Base-by-base conservation (phyloP, 176 grass and related monocot species). In the Saccharum officinarum region DNA sequence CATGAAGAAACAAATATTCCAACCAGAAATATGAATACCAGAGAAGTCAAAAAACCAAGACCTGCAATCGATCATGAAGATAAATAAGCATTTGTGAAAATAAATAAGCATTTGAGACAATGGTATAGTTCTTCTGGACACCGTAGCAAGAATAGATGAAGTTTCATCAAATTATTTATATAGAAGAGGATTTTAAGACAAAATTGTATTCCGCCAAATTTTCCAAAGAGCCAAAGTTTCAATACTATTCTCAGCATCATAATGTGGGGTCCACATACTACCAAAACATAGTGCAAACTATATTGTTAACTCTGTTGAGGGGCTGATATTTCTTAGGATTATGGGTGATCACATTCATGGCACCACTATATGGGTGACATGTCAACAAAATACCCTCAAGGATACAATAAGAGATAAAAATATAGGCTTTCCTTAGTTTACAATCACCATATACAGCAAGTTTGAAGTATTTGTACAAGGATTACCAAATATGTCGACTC, bases 1-100 rank as follows among this genome's bases (percentile, higher is more conserved):
- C 97, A 99, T 70, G 97, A 99, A 37, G 97, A 99, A 87, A 94
- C 97, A 97, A 99, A 99, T 91, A 99, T 94, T 69, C 97, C 97
- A 87, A 94, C 88, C 64, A 99, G 84, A 90, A 99, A 94, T 77
- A 99, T 93, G 79, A 99, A 99, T 77, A 94, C 79, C 86, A 99
- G 79, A 86, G 97, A 99, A 65, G 97, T 99, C 47, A 99, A 81
- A 86, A 99, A 99, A 82, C 97, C 97, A 88, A 99, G 93, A 80
- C 97, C 97, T 99, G 92, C 50, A 90, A 87, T 67, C 30, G 76
- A 49, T 26, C 22, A 41, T 23, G 23, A 11, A 85, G 34, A 41
- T 15, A 71, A 65, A 80, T 84, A 84, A n/a, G n/a, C n/a, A n/a
- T n/a, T n/a, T n/a, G n/a, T n/a, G n/a, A n/a, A n/a, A n/a, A n/a